phyloP scores from a whole-genome alignment of 2,329 filamentous ascomycete genomes.

The Neofusicoccum sp. region DNA sequence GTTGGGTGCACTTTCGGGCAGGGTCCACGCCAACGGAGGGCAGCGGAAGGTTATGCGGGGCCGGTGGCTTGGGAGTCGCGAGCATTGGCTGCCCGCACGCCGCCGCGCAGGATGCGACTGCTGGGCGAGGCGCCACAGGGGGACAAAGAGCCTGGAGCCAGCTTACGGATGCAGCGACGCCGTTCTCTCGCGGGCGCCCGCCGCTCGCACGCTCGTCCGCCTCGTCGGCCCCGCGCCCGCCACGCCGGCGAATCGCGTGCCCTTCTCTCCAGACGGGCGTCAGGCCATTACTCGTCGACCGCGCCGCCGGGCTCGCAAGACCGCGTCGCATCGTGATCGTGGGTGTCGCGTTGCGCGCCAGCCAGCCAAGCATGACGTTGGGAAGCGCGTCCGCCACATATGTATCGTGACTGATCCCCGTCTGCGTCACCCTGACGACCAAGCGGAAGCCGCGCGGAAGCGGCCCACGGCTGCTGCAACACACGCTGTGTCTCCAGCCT shows the following conservation, averaged over 20 bases:
- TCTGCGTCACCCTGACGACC: background rate
- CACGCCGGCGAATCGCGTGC: background rate
- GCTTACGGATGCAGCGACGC: conserved; percentile 4
- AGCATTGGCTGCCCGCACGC: background rate
- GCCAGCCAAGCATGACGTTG: background rate
- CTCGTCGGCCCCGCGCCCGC: background rate
- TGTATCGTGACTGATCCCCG: background rate
- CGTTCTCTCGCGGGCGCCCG: background rate
- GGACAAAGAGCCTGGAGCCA: background rate
- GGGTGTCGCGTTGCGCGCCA: background rate
- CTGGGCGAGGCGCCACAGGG: background rate
- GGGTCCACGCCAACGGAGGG: background rate
- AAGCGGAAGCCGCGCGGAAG: background rate
- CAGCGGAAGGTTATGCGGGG: conserved; percentile 7
- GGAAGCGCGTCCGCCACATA: background rate
- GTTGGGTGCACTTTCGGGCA: background rate
- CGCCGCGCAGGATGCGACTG: background rate
- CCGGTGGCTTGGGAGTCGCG: background rate
- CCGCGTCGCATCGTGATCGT: too few species aligned
- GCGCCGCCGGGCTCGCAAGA: background rate
- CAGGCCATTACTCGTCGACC: background rate
- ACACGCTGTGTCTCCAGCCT: too few species aligned
- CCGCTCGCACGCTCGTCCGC: background rate
- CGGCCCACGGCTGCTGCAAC: too few species aligned
- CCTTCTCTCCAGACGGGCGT: background rate